Conservation (phyloP, 140 eudicot genomes). For the Stevia rebaudiana region DNA sequence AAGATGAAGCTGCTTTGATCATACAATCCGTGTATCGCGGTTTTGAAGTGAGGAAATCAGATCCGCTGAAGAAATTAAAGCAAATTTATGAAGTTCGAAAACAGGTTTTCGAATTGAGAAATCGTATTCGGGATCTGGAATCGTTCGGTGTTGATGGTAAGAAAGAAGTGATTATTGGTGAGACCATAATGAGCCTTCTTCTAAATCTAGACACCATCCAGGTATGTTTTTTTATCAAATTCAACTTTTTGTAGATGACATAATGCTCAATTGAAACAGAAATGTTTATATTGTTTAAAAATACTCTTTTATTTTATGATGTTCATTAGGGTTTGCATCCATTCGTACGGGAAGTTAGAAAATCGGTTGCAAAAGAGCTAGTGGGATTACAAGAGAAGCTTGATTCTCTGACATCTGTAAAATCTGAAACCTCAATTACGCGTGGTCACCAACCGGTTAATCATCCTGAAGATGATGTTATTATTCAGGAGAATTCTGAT, state of each 20-base stretch:
- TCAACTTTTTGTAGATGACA: not conserved
- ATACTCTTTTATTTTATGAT: too few relatives aligned
- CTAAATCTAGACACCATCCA: conserved; percentile 69
- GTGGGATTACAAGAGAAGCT: conserved; percentile 71
- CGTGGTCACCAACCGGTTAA: not conserved
- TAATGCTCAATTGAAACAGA: too few relatives aligned
- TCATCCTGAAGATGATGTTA: conserved; percentile 5
- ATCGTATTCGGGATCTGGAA: conserved; percentile 34
- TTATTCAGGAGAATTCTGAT: not conserved
- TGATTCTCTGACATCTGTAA: conserved; percentile 34
- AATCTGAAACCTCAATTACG: conserved; percentile 14
- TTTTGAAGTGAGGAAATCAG: conserved; percentile 57
- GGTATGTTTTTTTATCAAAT: conserved; percentile 29
- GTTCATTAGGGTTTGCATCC: conserved; percentile 78
- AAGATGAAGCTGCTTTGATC: conserved; percentile 54
- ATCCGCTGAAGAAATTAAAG: conserved; percentile 56
- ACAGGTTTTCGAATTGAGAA: conserved; percentile 28
- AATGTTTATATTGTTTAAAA: too few relatives aligned
- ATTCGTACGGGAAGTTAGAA: conserved; percentile 49
- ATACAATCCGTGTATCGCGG: conserved; percentile 79
- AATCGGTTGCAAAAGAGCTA: conserved; percentile 78
- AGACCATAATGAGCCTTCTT: conserved; percentile 66
- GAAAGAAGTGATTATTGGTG: conserved; percentile 37
- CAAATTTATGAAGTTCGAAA: conserved; percentile 39
- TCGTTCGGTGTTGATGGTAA: conserved; percentile 20